Base-by-base conservation (phyloP, 768 basidiomycete genomes). In the Boletus speciosus region DNA sequence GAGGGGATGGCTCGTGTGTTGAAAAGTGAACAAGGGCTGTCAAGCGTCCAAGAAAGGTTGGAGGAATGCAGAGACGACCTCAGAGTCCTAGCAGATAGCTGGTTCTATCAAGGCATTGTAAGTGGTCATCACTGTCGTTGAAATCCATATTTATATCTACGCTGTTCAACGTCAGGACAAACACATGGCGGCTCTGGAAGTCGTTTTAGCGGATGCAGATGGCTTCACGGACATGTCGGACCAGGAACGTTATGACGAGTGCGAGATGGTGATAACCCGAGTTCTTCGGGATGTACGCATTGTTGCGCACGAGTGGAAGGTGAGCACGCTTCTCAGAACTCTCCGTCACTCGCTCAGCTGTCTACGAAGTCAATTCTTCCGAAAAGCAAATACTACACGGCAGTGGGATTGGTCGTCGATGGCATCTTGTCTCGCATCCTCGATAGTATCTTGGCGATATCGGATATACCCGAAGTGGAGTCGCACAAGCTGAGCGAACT, bases 401-500 rank as follows among this genome's bases (percentile, higher is more conserved):
- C 85, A 1, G 70, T 92, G 15, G 95, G 94, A 11, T 71, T 78
- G 27, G 70, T 93, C 12, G 81, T 86, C 6, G 85, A 95, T 47
- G 77, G 81, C 6, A 82, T 82, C 6, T 74, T 96, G 25, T 77
- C 77, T 6, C 77, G 82, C 19, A 79, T 96, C 21, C 75, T 93
- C 14, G 77, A 78, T 36, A 86, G 91, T 62, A 77, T 97, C 19
- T 74, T 95, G 35, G 81, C 81, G 1, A 73, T 97, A 42, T 77
- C 81, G 6, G 95, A 98, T 68, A 97, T 98, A 56, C 85, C 94
- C 0, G 93, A 90, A 61, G 74, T 84, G 9, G 95, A 97, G 62
- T 95, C 93, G 2, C 86, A 88, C 60, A 78, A 83, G 47, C 72
- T 97, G 42, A 86, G 86, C 61, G 91, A 94, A 65, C 77, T 96